A percentile compares a stretch with the other conserved stretches of the same genome.
Conservation (phyloP, 2,329 filamentous ascomycete genomes). For the Penicillium sp. region DNA sequence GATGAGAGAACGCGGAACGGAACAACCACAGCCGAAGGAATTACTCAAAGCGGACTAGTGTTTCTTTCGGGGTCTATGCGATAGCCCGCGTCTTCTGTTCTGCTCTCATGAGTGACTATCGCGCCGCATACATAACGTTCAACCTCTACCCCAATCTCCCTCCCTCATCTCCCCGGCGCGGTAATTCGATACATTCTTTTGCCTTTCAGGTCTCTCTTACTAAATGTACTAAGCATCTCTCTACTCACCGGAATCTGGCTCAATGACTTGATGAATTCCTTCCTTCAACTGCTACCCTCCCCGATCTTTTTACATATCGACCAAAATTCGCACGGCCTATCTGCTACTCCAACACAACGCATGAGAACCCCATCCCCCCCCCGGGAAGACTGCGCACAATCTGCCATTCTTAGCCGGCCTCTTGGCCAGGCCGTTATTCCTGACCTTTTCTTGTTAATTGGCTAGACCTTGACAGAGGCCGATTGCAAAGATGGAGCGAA, state of each 20-base stretch:
- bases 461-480: constrained; percentile 24
- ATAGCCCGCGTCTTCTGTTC: constrained; percentile 38
- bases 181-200: constrained; percentile 16
- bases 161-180: constrained; percentile 17
- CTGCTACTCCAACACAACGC: constrained; percentile 26
- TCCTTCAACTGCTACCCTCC: constrained; percentile 19
- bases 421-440: constrained; percentile 37
- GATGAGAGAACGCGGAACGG: constrained; percentile 21
- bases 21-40: constrained; percentile 26
- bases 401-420: constrained; percentile 34
- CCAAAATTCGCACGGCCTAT: constrained; percentile 24
- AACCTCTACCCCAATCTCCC: constrained; percentile 19
- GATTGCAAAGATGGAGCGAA: constrained; percentile 41
- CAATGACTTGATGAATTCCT: constrained; percentile 34
- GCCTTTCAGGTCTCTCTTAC: constrained; percentile 14
- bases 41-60: constrained; percentile 35
- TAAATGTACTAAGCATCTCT: constrained; percentile 13
- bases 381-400: constrained; percentile 27
- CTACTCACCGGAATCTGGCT: constrained; percentile 13
- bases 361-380: constrained; percentile 27
- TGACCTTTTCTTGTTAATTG: constrained; percentile 18
- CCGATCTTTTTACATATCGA: constrained; percentile 28
- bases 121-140: constrained; percentile 31
- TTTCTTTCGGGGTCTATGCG: constrained; percentile 39
- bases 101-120: constrained; percentile 24